These are phyloP conservation scores for Lentinula lateritia DNA, from an alignment of 768 basidiomycete genomes.

Conservation along the genomic window DNA sequence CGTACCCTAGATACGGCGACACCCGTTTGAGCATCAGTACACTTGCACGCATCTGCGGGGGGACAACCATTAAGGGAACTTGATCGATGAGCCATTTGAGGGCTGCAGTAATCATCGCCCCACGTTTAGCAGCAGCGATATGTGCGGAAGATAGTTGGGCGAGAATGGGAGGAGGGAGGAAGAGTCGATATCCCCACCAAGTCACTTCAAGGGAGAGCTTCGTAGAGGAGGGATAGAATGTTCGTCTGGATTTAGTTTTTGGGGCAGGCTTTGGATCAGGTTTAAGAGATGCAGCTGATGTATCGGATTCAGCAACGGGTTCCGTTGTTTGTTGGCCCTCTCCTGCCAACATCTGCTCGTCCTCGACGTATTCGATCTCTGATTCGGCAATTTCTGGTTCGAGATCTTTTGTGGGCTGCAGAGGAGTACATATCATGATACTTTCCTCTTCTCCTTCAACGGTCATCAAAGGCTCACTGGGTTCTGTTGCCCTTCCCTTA, in stretches of 20 bases:
- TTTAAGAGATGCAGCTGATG: constrained; percentile 9
- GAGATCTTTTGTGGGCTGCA: constrained; percentile 57
- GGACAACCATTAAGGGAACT: constrained; percentile 56
- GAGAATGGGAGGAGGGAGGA: constrained; percentile 73
- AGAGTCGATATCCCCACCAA: constrained; percentile 82
- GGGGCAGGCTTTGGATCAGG: constrained; percentile 16
- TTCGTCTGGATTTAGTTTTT: constrained; percentile 27
- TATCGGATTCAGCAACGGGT: constrained; percentile 25
- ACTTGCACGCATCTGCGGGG: constrained; percentile 53
- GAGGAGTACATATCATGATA: constrained; percentile 73
- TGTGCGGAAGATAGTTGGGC: constrained; percentile 55
- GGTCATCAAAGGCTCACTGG: constrained; percentile 17
- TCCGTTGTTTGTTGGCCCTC: constrained; percentile 19
- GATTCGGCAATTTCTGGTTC: constrained; percentile 66
- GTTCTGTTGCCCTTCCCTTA: constrained; percentile 12
- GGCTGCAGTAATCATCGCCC: constrained; percentile 69
- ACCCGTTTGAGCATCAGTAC: constrained; percentile 55
- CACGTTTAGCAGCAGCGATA: constrained; percentile 66
- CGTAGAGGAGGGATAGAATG: constrained; percentile 71
- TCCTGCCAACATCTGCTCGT: constrained; percentile 7
- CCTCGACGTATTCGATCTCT: constrained; percentile 44
- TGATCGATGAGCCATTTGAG: constrained; percentile 66
- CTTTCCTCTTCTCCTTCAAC: constrained; percentile 44
- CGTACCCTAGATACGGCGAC: constrained; percentile 62
- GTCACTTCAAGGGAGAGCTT: constrained; percentile 68